Evolutionary conservation across 805 yeast species (phyloP).

Genomic region (Kregervanrija fluxuum): DNA sequence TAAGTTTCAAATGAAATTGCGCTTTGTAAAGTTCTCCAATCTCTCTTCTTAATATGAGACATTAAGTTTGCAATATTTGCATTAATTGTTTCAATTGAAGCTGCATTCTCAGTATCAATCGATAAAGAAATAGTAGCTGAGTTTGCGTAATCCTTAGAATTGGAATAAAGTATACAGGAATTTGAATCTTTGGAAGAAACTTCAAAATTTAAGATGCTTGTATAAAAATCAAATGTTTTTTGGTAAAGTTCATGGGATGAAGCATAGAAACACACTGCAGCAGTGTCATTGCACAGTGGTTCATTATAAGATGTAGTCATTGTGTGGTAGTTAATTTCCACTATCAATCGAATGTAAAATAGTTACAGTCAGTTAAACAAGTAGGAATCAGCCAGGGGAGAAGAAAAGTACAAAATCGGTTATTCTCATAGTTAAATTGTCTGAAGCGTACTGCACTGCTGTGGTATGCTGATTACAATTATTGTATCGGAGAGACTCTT

Average conservation of each 20-base stretch:
- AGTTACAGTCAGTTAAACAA: neutral
- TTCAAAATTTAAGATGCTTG: conserved; percentile 33
- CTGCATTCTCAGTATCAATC: conserved; percentile 22
- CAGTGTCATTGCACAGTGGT: conserved; percentile 50
- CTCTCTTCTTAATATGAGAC: conserved; percentile 26
- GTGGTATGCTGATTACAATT: too few relatives aligned
- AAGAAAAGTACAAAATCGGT: neutral
- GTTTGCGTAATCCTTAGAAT: conserved; percentile 19
- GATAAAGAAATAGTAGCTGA: conserved; percentile 18
- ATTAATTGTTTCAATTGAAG: conserved; percentile 18
- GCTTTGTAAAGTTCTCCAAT: conserved; percentile 45
- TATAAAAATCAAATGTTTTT: conserved; percentile 51
- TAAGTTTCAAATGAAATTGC: conserved; percentile 39
- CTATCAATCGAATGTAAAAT: neutral
- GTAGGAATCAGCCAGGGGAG: neutral
- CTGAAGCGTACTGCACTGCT: too few relatives aligned
- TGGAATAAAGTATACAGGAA: conserved; percentile 27
- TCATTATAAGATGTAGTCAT: conserved; percentile 4
- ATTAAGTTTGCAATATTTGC: conserved; percentile 23
- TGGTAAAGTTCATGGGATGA: conserved; percentile 36
- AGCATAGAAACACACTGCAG: conserved; percentile 48
- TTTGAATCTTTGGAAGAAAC: conserved; percentile 14
- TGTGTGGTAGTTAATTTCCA: too few relatives aligned
- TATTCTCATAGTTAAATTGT: too few relatives aligned
- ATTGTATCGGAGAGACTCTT: too few relatives aligned